Conservation (phyloP, 2,329 filamentous ascomycete species). For the Venturiaceae sp. region DNA sequence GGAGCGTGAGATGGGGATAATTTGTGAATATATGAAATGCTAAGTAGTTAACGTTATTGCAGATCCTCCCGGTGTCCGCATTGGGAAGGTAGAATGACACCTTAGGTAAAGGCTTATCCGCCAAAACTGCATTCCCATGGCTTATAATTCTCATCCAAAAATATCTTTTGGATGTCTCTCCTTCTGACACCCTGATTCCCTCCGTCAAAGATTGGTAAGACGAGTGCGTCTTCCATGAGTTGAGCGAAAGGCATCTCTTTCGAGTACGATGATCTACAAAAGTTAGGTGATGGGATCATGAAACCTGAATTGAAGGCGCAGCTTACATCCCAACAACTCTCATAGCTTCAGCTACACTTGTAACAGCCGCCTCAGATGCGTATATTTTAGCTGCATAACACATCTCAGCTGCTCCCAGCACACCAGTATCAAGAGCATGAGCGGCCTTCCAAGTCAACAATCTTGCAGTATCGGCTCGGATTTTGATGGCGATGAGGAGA, state of each 20-base stretch:
- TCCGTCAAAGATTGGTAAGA: constrained; percentile 42
- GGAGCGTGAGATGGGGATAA: neutral
- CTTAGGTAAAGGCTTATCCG: neutral
- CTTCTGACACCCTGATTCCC: constrained; percentile 45
- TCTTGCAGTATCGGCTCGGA: too few relatives aligned
- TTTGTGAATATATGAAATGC: neutral
- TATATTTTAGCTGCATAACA: too few relatives aligned
- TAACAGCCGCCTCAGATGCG: too few relatives aligned
- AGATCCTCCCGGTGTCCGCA: neutral
- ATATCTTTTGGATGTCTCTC: constrained; percentile 36
- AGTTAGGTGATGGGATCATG: too few relatives aligned
- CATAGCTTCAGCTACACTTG: too few relatives aligned
- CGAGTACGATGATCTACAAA: constrained; percentile 27
- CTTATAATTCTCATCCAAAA: constrained; percentile 34
- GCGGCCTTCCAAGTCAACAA: too few relatives aligned
- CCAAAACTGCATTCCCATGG: constrained; percentile 26
- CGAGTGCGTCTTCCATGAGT: constrained; percentile 35
- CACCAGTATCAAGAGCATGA: neutral
- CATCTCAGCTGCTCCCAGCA: too few relatives aligned
- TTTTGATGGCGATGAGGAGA: too few relatives aligned
- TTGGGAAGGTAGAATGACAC: neutral
- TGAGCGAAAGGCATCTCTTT: constrained; percentile 32
- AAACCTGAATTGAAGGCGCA: constrained; percentile 14
- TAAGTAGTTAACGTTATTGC: too few relatives aligned
- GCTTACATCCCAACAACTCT: too few relatives aligned